Base-by-base conservation (phyloP, 805 yeast genomes). In the Kregervanrija pseudodelftensis region DNA sequence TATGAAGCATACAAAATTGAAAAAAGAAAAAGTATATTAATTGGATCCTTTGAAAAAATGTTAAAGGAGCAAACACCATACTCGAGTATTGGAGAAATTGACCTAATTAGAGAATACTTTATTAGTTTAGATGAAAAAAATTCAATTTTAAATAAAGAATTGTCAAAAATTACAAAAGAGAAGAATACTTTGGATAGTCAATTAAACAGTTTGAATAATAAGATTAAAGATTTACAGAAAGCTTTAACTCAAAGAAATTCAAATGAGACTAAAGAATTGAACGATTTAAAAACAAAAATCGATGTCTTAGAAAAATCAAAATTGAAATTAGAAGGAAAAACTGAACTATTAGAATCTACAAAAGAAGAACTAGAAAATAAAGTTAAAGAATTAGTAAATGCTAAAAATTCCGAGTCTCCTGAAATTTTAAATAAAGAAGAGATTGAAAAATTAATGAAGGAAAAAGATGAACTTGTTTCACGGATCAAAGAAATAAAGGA, bases 1-100 rank as follows among this genome's bases (percentile, higher is more conserved):
- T 72, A 89, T 41, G 83, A 83, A 37, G 96, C 98, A 0, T 93
- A 87, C 66, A 85, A 88, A 57, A 67, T 73, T 1, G 96, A 90
- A 60, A 87, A 85, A 65, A 69, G 74, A 41, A 84, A 81, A 54
- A 67, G 73, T 1, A 81, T 76, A 39, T 70, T 82, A 37, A 73
- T 89, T 8, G 68, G 59, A 4, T 56, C 67, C 0, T 83, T 90
- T 53, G 96, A 88, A 57, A 77, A 68, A 45, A 75, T 84, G 11
- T 65, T 91, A 47, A 71, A 76, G 42, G 97, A 91, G 55, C 65
- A 76, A 51, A 90, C 97, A 0, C 98, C 98, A 0, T 73, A 86
- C 41, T 73, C 85, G 1, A 74, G 82, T 33, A 77, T 93, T 16
- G 67, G 82, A 1, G 96, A 91, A 57, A 77, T 83, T 1, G 85